A percentile compares a stretch with the other conserved stretches of the same genome.
These are phyloP conservation scores for Citropsis articulata DNA, from an alignment of 345 rosid species.

Conservation along the genomic window DNA sequence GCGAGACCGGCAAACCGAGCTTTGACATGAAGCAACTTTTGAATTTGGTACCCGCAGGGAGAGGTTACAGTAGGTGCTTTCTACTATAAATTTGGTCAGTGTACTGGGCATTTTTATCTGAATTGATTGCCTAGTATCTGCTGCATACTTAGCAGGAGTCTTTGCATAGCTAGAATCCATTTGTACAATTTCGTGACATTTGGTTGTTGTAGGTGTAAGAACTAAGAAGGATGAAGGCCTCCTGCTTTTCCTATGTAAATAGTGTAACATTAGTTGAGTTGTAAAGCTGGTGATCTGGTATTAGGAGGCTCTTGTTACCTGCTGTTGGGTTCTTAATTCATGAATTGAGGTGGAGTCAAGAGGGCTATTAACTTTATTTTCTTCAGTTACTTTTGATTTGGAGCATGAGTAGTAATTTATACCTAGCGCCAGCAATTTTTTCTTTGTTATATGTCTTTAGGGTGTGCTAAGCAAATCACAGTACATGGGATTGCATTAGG, in stretches of 20 bases:
- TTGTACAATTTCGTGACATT: conserved; percentile 16
- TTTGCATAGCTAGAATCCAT: conserved; percentile 1
- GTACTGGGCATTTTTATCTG: conserved; percentile 4
- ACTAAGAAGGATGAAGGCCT: conserved; percentile 2
- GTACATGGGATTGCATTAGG: too few species aligned
- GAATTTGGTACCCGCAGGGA: conserved; percentile 8
- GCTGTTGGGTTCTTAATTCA: not conserved
- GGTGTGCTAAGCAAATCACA: too few species aligned
- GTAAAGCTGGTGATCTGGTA: conserved; percentile 27
- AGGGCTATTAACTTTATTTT: conserved; percentile 18
- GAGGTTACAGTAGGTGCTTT: not conserved
- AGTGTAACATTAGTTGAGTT: conserved; percentile 32
- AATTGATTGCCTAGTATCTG: conserved; percentile 4
- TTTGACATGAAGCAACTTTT: conserved; percentile 28
- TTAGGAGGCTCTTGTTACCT: conserved; percentile 17
- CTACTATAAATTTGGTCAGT: conserved; percentile 3
- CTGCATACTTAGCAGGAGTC: not conserved
- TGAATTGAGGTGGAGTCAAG: conserved; percentile 20
- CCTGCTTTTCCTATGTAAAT: conserved; percentile 21
- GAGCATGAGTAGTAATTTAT: conserved; percentile 6
- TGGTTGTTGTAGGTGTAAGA: conserved; percentile 16
- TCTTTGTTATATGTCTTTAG: not conserved
- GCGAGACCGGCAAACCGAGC: conserved; percentile 34
- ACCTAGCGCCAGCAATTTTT: conserved; percentile 4
- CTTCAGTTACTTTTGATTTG: conserved; percentile 1